Base-by-base conservation (phyloP, 306 rosid genomes). In the Quercus glauca region DNA sequence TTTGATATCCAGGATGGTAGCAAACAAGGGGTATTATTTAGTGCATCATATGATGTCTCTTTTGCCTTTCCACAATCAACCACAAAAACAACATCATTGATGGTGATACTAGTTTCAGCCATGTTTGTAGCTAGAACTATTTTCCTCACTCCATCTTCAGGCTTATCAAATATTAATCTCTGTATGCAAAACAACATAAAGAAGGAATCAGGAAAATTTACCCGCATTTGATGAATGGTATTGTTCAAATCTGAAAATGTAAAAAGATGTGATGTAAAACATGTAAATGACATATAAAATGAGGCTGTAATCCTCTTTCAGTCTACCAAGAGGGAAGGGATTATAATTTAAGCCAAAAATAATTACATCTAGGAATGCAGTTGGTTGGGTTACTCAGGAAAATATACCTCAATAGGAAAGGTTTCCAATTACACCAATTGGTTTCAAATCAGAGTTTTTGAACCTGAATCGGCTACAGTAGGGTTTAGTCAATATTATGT, bases 91-190 rank as follows among this genome's bases (percentile, higher is more conserved):
- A 88, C 90, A 69, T 88, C 92, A 71, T 86, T 88, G 78, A 88
- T 88, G 37, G 92, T 88, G 81, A 88, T 88, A 75, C 92, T 88
- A 61, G 92, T 86, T 85, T 88, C 92, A 52, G 92, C 92, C 90
- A 88, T 88, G 80, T 88, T 86, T 57, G 92, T 88, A 51, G 92
- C 92, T 69, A 88, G 92, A 58, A 88, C 92, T 49, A 88, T 86
- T 86, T 88, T 88, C 69, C 90, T 76, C 59, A 88, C 72, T 79
- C 87, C 90, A 71, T 75, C 86, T 75, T 84, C 83, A 23, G 92
- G 84, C 81, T 82, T 79, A 84, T 88, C 88, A 77, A 88, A 88
- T 70, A 88, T 88, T 73, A 88, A 72, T 68, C 83, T 86, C 92
- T 88, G 88, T 73, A 33, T 28, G 63, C 73, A 79, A 79, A 79